Conservation (phyloP, 2,329 filamentous ascomycete genomes). For the Calonectria leucothoes region DNA sequence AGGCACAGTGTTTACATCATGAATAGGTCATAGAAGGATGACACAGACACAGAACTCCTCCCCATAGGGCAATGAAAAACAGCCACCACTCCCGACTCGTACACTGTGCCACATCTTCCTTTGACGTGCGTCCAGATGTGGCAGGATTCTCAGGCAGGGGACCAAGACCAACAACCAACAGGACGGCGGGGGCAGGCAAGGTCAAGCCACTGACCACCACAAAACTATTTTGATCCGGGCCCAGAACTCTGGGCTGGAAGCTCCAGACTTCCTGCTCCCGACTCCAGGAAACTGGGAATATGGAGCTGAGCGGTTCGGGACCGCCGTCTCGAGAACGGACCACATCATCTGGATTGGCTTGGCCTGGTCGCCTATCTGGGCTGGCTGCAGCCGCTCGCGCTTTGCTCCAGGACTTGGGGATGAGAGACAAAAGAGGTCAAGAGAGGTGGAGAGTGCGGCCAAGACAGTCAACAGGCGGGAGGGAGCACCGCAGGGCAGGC, state of each 20-base stretch:
- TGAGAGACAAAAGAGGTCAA: background rate
- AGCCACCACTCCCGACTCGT: background rate
- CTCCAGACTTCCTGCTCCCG: background rate
- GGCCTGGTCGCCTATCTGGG: slow-evolving; percentile 13
- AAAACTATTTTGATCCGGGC: background rate
- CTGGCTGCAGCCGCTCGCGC: slow-evolving; percentile 5
- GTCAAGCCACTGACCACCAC: slow-evolving; percentile 7
- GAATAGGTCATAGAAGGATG: background rate
- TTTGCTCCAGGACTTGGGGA: background rate
- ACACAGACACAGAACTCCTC: background rate
- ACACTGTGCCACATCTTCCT: background rate
- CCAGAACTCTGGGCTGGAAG: background rate
- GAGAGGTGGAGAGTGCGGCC: slow-evolving; percentile 2
- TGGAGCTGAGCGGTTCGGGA: slow-evolving; percentile 5
- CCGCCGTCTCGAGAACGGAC: slow-evolving; percentile 13
- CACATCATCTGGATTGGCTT: background rate
- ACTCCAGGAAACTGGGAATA: slow-evolving; percentile 10
- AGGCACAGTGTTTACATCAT: slow-evolving; percentile 6
- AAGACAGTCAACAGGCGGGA: slow-evolving; percentile 1
- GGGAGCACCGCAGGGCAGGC: background rate
- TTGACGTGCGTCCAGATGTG: background rate
- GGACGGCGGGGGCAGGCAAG: slow-evolving; percentile 10
- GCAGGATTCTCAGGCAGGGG: background rate
- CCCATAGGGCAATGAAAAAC: background rate
- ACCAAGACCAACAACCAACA: background rate